Base-by-base conservation (phyloP, 2,329 filamentous ascomycete genomes). In the Microdochium bolleyi region DNA sequence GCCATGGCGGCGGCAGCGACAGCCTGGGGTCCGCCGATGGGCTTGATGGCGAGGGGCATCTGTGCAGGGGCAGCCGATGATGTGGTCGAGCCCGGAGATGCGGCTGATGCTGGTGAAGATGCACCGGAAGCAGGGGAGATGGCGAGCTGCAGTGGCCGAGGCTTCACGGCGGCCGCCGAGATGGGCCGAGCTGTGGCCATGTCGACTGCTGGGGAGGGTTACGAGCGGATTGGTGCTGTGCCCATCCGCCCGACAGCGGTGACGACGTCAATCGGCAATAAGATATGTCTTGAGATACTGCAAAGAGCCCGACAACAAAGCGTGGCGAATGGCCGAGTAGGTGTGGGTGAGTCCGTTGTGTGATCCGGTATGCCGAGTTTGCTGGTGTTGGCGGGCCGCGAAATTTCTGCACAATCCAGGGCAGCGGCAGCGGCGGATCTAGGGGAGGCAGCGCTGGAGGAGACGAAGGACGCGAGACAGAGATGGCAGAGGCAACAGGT, bases 1-100 rank as follows among this genome's bases (percentile, higher is more conserved):
- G 74, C 72, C 49, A 70, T 70, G 56, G 76, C 68, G 59, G 74
- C 70, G 52, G 74, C 71, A 9, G 75, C 70, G 73, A 78, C 77
- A 24, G 56, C 56, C 8, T 51, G 38, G 24, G 54, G 54, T 50
- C 52, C 37, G 50, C 52, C 53, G 24, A 53, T 55, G 21, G 64
- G 62, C 52, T 64, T 66, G 52, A 65, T 63, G 44, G 61, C 58
- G 34, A 65, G 55, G 34, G 61, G 64, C 27, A 59, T 56, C 16
- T 49, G 57, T n/a, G 58, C 58, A 0, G 58, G 58, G 27, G 63
- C 62, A 10, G 64, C 64, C 5, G 41, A 3, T 50, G 63, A 65
- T 14, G 55, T 58, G 48, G 51, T 56, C 34, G 64, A 62, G 32
- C 57, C 54, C 19, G 64, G 61, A 30, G 64, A 66, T 37, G 55